These are phyloP conservation scores for Trametes punicea DNA, from an alignment of 768 basidiomycete species.

Conservation along the genomic window DNA sequence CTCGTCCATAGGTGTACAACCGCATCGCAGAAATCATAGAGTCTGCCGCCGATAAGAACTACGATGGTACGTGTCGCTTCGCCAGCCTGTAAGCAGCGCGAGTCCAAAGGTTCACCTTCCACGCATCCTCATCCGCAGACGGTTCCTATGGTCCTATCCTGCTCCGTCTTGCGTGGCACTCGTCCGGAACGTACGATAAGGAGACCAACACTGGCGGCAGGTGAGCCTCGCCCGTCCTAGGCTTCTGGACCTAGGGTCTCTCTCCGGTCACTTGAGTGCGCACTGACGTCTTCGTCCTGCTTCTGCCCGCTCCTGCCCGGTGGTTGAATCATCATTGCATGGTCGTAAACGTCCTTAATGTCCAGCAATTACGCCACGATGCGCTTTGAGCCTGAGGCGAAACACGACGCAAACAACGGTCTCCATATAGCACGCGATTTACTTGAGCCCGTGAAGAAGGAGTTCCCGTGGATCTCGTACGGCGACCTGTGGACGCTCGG, in stretches of 20 bases:
- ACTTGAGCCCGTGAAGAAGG: slow-evolving; percentile 83
- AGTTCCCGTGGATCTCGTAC: slow-evolving; percentile 93
- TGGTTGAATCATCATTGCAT: slow-evolving; percentile 1
- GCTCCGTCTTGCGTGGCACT: slow-evolving; percentile 90
- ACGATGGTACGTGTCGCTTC: slow-evolving; percentile 68
- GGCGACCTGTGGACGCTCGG: slow-evolving; percentile 97
- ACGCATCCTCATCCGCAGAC: slow-evolving; percentile 47
- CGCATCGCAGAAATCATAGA: slow-evolving; percentile 75
- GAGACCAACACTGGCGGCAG: slow-evolving; percentile 74
- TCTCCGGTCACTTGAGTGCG: neutral
- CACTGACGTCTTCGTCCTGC: neutral
- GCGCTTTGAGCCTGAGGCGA: slow-evolving; percentile 89
- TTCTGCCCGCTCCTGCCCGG: slow-evolving; percentile 2
- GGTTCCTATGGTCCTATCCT: slow-evolving; percentile 87
- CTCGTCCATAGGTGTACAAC: slow-evolving; percentile 73
- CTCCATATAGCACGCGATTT: slow-evolving; percentile 74
- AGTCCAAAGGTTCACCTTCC: slow-evolving; percentile 9
- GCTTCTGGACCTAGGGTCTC: no score
- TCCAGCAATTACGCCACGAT: slow-evolving; percentile 95
- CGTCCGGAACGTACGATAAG: slow-evolving; percentile 92
- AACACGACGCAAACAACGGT: slow-evolving; percentile 83
- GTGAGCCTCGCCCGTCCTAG: slow-evolving; percentile 33
- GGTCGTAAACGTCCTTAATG: neutral
- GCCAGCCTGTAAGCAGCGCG: slow-evolving; percentile 6
- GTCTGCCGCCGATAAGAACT: slow-evolving; percentile 59